Evolutionary conservation across 176 grass and related monocot genomes (phyloP).

Genomic region (Cymbopogon citratus): DNA sequence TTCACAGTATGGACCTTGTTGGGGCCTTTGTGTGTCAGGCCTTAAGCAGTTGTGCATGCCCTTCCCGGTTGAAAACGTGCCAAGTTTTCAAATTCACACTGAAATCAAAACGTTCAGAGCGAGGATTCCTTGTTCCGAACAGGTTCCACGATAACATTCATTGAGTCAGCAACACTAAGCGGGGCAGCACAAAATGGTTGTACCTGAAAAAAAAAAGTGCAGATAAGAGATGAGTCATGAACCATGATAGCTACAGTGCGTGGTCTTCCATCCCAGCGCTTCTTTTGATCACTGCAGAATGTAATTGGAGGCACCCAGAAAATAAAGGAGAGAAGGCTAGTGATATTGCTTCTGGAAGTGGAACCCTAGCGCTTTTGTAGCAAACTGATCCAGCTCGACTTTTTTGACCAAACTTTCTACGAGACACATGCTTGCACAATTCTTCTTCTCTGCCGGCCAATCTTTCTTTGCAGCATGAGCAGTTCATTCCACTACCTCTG

Average conservation of each 20-base stretch:
- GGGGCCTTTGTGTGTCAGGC: background rate
- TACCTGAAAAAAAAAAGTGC: background rate
- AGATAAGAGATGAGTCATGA: slow-evolving; percentile 24
- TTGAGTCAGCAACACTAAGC: background rate
- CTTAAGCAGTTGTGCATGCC: too few relatives aligned
- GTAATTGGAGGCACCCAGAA: slow-evolving; percentile 2
- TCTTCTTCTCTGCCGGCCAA: background rate
- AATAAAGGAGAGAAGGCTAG: background rate
- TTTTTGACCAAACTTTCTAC: slow-evolving; percentile 30
- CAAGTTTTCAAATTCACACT: background rate
- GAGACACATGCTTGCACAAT: background rate
- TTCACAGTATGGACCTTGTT: background rate
- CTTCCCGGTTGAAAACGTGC: background rate
- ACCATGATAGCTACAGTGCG: slow-evolving; percentile 5
- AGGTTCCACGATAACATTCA: background rate
- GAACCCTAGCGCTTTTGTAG: background rate
- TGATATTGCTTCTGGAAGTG: slow-evolving; percentile 30
- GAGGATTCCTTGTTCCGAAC: background rate
- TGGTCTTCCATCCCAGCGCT: background rate
- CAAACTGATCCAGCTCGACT: slow-evolving; percentile 1
- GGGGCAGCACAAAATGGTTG: background rate
- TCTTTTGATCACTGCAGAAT: background rate
- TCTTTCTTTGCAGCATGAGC: slow-evolving; percentile 11
- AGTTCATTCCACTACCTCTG: background rate
- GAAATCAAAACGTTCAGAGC: background rate